Conservation (phyloP, 306 rosid genomes). For the Cicer arietinum region DNA sequence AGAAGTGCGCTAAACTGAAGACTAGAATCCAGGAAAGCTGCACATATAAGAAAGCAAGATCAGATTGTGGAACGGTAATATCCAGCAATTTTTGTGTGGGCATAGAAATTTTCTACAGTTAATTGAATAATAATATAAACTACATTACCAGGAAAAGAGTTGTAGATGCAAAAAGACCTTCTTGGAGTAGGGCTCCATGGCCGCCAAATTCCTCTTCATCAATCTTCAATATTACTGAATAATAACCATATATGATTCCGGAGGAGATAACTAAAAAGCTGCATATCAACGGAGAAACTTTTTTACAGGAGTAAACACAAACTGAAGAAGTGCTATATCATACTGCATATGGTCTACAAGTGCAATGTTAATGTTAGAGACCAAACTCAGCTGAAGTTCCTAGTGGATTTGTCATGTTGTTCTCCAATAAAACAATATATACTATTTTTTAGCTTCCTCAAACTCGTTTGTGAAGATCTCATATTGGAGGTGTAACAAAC, state of each 20-base stretch:
- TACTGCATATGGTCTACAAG: background rate
- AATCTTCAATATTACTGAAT: constrained; percentile 80
- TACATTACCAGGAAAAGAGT: constrained; percentile 90
- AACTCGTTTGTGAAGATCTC: background rate
- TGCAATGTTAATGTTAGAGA: constrained; percentile 3
- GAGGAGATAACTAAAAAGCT: constrained; percentile 81
- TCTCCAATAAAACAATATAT: background rate
- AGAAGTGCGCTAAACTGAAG: constrained; percentile 96
- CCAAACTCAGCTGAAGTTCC: background rate
- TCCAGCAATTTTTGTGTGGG: background rate
- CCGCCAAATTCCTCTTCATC: constrained; percentile 99
- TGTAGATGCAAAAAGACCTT: constrained; percentile 92
- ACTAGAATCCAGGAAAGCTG: constrained; percentile 95
- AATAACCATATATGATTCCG: constrained; percentile 79
- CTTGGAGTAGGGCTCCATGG: constrained; percentile 98
- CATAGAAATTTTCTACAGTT: constrained; percentile 17
- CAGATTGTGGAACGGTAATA: constrained; percentile 11
- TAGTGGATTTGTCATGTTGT: background rate
- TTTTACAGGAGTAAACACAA: background rate
- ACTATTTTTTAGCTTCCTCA: background rate
- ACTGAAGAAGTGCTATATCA: background rate
- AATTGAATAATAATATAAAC: constrained; percentile 9
- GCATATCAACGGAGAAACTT: constrained; percentile 37
- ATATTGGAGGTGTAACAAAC: background rate
- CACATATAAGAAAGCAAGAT: constrained; percentile 37